Evolutionary conservation across 1,284 basidiomycete species (phyloP).

Genomic region (Ustilago crameri): DNA sequence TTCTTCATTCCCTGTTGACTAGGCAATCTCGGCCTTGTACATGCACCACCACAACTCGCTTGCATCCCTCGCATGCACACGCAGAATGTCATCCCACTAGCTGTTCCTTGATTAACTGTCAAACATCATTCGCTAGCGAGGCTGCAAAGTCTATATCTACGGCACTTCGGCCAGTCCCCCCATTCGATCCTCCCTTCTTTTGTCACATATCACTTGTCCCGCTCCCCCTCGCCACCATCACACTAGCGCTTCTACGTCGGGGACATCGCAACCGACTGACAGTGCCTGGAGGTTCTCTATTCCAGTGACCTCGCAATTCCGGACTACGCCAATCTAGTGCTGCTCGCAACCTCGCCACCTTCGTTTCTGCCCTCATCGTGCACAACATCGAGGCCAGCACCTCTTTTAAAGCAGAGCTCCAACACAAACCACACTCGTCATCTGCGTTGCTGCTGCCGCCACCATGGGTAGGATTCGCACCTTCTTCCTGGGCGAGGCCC

Average conservation of each 20-base stretch:
- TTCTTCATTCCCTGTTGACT: too few relatives aligned
- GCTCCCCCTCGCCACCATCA: not conserved
- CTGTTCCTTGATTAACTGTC: too few relatives aligned
- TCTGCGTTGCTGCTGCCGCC: not conserved
- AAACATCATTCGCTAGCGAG: not conserved
- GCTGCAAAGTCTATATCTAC: not conserved
- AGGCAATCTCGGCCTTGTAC: too few relatives aligned
- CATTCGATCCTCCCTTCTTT: not conserved
- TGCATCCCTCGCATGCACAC: not conserved
- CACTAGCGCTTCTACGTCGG: too few relatives aligned
- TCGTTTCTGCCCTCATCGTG: not conserved
- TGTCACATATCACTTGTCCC: not conserved
- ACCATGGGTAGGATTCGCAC: slow-evolving; percentile 40
- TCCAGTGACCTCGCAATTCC: too few relatives aligned
- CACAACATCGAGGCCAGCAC: not conserved
- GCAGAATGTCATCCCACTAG: too few relatives aligned
- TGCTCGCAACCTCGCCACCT: not conserved
- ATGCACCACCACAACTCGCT: not conserved
- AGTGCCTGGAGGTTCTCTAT: too few relatives aligned
- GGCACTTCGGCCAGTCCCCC: not conserved
- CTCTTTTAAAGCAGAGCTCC: not conserved
- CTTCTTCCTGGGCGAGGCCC: slow-evolving; percentile 47
- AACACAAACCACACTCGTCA: not conserved
- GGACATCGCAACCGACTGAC: too few relatives aligned
- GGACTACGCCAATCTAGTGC: too few relatives aligned